Conservation (phyloP, 148 eudicot species). For the Vaccinium corymbosum region DNA sequence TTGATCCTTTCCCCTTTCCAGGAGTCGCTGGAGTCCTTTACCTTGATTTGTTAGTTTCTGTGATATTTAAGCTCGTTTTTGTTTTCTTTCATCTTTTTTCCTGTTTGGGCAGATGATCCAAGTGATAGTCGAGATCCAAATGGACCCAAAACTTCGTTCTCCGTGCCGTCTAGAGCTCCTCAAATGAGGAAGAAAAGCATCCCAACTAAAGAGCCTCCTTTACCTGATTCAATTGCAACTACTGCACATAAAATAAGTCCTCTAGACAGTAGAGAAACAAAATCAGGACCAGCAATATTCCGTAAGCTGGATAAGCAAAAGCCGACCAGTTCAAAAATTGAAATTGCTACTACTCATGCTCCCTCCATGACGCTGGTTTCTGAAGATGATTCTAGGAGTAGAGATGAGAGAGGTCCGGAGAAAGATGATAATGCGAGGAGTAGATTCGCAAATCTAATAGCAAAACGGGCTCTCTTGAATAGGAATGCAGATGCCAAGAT, state of each 20-base stretch:
- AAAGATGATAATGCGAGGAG: conserved; percentile 25
- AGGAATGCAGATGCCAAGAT: conserved; percentile 26
- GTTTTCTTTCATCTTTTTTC: not conserved
- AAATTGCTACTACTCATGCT: conserved; percentile 26
- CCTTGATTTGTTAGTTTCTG: not conserved
- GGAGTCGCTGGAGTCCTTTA: not conserved
- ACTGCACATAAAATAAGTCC: conserved; percentile 50
- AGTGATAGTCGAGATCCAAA: conserved; percentile 55
- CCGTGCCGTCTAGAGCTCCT: conserved; percentile 38
- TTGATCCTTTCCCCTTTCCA: not conserved
- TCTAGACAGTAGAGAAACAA: conserved; percentile 33
- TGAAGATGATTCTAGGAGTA: conserved; percentile 24
- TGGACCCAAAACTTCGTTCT: conserved; percentile 33
- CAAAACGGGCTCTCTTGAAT: conserved; percentile 42
- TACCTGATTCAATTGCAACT: conserved; percentile 45
- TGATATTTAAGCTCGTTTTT: not conserved
- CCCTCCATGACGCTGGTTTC: conserved; percentile 29
- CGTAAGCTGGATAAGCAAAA: conserved; percentile 58
- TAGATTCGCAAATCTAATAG: conserved; percentile 33
- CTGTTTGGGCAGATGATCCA: conserved; percentile 47
- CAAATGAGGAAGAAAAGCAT: conserved; percentile 35
- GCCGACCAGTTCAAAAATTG: conserved; percentile 40
- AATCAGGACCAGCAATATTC: conserved; percentile 47
- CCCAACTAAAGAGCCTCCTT: conserved; percentile 30
- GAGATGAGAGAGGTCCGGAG: conserved; percentile 22